Conservation (phyloP, 2,329 filamentous ascomycete genomes). For the Sporothrix pseudoabietina region DNA sequence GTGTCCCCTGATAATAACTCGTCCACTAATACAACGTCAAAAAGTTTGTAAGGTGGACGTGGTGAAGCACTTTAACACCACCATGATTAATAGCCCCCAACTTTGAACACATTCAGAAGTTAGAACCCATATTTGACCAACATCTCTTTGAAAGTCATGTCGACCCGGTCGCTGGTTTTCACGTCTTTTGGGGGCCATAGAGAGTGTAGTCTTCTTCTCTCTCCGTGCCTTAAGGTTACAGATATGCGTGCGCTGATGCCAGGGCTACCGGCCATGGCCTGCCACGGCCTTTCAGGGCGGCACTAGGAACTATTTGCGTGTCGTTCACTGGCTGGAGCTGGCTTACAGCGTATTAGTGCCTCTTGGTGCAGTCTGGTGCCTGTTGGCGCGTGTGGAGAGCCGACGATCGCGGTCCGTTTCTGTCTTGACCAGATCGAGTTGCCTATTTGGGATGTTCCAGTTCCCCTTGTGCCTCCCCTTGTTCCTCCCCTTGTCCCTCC, state of each 20-base stretch:
- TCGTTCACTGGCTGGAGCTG: neutral
- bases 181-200: neutral
- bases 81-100: neutral
- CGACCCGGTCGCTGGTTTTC: neutral
- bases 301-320: neutral
- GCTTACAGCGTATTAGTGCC: neutral
- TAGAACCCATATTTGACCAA: neutral
- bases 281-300: neutral
- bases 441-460: constrained; percentile 1
- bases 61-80: neutral
- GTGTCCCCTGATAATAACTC: constrained; percentile 9
- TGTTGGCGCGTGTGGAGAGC: neutral
- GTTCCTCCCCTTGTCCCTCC: neutral
- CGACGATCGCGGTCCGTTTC: constrained; percentile 16
- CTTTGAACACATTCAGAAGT: neutral
- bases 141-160: neutral
- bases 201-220: neutral
- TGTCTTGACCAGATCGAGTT: constrained; percentile 11
- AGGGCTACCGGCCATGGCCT: neutral
- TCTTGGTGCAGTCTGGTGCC: too few species aligned
- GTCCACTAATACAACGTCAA: constrained; percentile 4
- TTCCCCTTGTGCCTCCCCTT: neutral
- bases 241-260: neutral
- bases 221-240: neutral
- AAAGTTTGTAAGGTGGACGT: neutral